phyloP scores from a whole-genome alignment of 306 rosid species.

The Macrotyloma uniflorum region DNA sequence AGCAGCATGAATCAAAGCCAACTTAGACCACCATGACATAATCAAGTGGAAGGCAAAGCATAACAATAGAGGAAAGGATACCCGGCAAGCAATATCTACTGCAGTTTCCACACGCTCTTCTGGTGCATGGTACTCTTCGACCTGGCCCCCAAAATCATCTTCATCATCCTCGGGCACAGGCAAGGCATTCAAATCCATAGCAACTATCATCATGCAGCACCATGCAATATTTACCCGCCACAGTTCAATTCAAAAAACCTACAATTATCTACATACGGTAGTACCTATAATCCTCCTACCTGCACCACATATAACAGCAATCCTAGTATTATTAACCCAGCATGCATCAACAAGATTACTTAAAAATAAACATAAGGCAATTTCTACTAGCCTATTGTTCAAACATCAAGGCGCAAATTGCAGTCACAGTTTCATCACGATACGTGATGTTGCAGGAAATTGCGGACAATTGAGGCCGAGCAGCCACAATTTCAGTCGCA shows the following conservation, averaged over 20 bases:
- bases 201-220: conserved; percentile 63
- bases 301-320: conserved; percentile 39
- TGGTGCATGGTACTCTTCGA: conserved; percentile 59
- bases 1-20: conserved; percentile 19
- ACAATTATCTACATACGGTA: conserved; percentile 24
- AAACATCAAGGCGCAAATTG: not conserved
- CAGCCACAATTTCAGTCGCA: not conserved
- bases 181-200: conserved; percentile 96
- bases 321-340: conserved; percentile 22
- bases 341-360: not conserved
- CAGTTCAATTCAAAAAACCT: conserved; percentile 19
- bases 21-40: not conserved
- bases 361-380: not conserved
- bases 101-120: conserved; percentile 74
- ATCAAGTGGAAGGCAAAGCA: conserved; percentile 18
- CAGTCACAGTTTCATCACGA: not conserved
- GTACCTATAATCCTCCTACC: conserved; percentile 25
- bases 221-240: conserved; percentile 53
- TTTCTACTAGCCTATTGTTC: not conserved
- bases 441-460: not conserved
- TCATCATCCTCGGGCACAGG: conserved; percentile 96
- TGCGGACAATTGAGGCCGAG: not conserved
- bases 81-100: conserved; percentile 85
- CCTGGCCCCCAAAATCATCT: conserved; percentile 63
- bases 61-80: conserved; percentile 41